These are phyloP conservation scores for Penicillium sp. DNA, from an alignment of 2,329 filamentous ascomycete species.

Conservation along the genomic window DNA sequence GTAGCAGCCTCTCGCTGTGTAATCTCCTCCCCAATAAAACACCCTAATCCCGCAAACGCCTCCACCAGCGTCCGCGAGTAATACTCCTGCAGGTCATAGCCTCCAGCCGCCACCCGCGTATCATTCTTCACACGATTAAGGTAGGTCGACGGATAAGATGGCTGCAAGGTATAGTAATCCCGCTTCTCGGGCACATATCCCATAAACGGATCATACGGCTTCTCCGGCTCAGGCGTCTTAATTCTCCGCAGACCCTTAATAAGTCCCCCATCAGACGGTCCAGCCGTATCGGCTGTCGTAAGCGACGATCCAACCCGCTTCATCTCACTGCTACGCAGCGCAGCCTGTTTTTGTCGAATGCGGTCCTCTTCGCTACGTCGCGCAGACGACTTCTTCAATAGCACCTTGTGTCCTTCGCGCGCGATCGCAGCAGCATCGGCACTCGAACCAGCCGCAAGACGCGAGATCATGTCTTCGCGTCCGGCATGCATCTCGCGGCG, in stretches of 20 bases:
- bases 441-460: slow-evolving; percentile 61
- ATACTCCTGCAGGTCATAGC: slow-evolving; percentile 81
- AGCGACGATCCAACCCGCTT: slow-evolving; percentile 25
- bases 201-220: slow-evolving; percentile 85
- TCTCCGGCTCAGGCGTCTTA: slow-evolving; percentile 61
- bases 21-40: slow-evolving; percentile 78
- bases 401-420: slow-evolving; percentile 57
- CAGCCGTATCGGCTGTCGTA: slow-evolving; percentile 27
- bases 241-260: slow-evolving; percentile 78
- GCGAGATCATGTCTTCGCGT: slow-evolving; percentile 68
- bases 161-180: slow-evolving; percentile 68
- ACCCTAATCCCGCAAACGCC: slow-evolving; percentile 83
- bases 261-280: slow-evolving; percentile 42
- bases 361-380: slow-evolving; percentile 55
- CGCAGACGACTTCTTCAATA: slow-evolving; percentile 70
- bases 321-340: slow-evolving; percentile 36
- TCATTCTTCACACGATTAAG: slow-evolving; percentile 67
- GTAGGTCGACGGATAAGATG: slow-evolving; percentile 73
- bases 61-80: slow-evolving; percentile 78
- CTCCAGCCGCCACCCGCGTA: slow-evolving; percentile 68
- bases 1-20: slow-evolving; percentile 27
- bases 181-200: slow-evolving; percentile 64
- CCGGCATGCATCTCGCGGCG: slow-evolving; percentile 62
- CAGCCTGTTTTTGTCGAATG: slow-evolving; percentile 47
- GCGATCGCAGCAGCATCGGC: slow-evolving; percentile 59